phyloP scores from a whole-genome alignment of 257 asterid species.

The Nicotiana obtusifolia region DNA sequence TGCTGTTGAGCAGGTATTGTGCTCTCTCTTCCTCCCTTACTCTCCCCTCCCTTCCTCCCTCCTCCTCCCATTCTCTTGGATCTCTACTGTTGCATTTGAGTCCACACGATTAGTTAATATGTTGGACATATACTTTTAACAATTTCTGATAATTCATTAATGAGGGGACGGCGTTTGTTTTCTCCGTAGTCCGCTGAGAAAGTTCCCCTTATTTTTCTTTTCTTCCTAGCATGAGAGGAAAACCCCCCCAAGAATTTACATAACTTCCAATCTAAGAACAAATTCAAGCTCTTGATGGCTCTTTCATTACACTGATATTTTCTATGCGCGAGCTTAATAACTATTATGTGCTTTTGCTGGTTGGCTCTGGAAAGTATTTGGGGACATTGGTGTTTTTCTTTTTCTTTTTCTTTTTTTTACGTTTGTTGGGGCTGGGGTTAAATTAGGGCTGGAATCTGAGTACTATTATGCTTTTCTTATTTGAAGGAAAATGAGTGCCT shows the following conservation, averaged over 20 bases:
- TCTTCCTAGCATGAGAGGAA: not conserved
- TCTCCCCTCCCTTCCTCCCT: not conserved
- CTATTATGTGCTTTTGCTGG: not conserved
- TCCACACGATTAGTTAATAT: not conserved
- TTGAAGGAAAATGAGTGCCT: not conserved
- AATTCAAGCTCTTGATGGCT: too few species aligned
- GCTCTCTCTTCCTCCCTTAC: constrained; percentile 4
- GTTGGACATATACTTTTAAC: not conserved
- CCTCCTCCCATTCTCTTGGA: not conserved
- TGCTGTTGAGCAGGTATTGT: constrained; percentile 55
- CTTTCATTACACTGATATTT: too few species aligned
- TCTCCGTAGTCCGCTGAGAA: not conserved
- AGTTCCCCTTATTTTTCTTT: not conserved
- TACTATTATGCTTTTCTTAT: not conserved
- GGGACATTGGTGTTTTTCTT: not conserved
- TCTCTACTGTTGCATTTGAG: constrained; percentile 2
- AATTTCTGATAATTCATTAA: not conserved
- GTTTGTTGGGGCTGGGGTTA: not conserved
- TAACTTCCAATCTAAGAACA: too few species aligned
- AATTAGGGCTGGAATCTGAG: not conserved
- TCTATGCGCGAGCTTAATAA: not conserved
- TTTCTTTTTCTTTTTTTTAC: not conserved
- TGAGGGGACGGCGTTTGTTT: not conserved
- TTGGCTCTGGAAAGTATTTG: not conserved
- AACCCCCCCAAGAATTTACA: too few species aligned